Base-by-base conservation (phyloP, 2,329 filamentous ascomycete genomes). In the Penicillium sp. region DNA sequence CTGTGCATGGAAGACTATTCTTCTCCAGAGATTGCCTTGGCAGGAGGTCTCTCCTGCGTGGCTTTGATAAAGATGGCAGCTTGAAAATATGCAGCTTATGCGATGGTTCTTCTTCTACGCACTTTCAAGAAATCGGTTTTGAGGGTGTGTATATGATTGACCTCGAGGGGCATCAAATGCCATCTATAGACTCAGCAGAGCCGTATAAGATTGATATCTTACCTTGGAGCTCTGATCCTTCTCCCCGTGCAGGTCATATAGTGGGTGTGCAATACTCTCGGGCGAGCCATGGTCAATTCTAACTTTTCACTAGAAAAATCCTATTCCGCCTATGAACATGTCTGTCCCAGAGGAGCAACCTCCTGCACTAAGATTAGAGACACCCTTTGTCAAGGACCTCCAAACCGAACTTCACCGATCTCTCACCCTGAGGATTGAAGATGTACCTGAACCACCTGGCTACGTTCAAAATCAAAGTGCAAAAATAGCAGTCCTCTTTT, bases 11-110 rank as follows among this genome's bases (percentile, higher is more conserved):
- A 10, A 84, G 83, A 45, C 66, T 98, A 14, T 96, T 89, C 76
- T 97, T 91, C 75, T 93, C 91, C 6, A 86, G 95, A 65, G 95
- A 99, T 75, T 90, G 90, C 60, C 83, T 99, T 3, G 95, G 95
- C 8, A 85, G 95, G 59, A 86, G 95, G 52, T 98, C 95, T 14
- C 80, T 99, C 38, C 81, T 97, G 46, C 78, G 69, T 45, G 80
- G 78, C 22, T 68, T 84, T 19, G 84, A 84, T 57, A 70, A 75
- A n/a, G 75, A 78, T n/a, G 79, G 73, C 11, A 73, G 75, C 42
- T 73, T 95, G 42, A 81, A 83, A 10, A 78, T 97, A 30, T 91
- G 88, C 62, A 97, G 93, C 74, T 79, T 94, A 58, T 84, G 88
- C 10, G 87, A 88, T 68, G 79, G 77, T 69, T 67, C 78, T 68